A percentile compares a stretch with the other conserved stretches of the same genome.
Evolutionary conservation across 768 basidiomycete species (phyloP).

Genomic region (Suillus clintonianus): DNA sequence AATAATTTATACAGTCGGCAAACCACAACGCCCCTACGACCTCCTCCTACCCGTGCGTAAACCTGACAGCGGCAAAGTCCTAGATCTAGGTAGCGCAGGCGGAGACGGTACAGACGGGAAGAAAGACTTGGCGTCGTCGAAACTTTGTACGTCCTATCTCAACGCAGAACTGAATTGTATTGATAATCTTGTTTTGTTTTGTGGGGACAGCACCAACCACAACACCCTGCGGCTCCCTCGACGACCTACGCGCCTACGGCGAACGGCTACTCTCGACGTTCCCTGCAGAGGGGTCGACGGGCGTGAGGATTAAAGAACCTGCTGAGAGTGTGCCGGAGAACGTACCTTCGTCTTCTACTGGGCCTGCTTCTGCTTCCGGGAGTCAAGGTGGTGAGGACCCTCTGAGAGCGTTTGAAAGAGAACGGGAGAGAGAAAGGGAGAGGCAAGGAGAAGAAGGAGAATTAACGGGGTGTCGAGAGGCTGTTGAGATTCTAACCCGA

Average conservation of each 20-base stretch:
- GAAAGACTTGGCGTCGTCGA: background rate
- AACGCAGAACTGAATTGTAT: slow-evolving; percentile 1
- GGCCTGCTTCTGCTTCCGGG: background rate
- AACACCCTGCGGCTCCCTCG: slow-evolving; percentile 32
- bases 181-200: no score
- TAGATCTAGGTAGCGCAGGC: background rate
- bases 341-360: background rate
- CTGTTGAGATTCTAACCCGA: slow-evolving; percentile 88
- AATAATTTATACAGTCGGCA: slow-evolving; percentile 42
- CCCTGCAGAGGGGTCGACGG: slow-evolving; percentile 31
- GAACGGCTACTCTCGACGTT: slow-evolving; percentile 50
- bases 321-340: slow-evolving; percentile 25
- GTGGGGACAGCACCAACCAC: background rate
- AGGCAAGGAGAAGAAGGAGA: slow-evolving; percentile 45
- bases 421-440: slow-evolving; percentile 28
- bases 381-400: background rate
- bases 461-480: slow-evolving; percentile 69
- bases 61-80: slow-evolving; percentile 1
- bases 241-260: slow-evolving; percentile 57
- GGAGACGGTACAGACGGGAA: background rate
- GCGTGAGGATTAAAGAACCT: slow-evolving; percentile 27
- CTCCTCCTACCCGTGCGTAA: slow-evolving; percentile 75
- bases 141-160: slow-evolving; percentile 17
- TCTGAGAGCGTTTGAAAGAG: background rate
- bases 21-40: slow-evolving; percentile 70